These are phyloP conservation scores for Tylopilus balloui DNA, from an alignment of 768 basidiomycete genomes.

Conservation along the genomic window DNA sequence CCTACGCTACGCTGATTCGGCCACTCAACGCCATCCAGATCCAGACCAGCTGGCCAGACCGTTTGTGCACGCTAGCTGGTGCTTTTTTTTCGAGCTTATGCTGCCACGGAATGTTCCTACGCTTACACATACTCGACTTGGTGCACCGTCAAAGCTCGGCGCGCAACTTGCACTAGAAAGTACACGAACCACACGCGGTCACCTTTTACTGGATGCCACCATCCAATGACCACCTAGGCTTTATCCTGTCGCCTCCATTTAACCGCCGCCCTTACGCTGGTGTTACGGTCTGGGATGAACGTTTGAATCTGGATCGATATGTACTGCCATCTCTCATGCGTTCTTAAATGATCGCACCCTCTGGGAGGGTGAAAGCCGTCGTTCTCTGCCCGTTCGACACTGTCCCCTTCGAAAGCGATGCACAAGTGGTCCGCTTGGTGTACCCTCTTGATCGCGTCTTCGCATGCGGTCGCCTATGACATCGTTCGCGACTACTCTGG, in stretches of 20 bases:
- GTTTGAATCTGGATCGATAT: not conserved
- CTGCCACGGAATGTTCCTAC: not conserved
- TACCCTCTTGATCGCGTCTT: constrained; percentile 2
- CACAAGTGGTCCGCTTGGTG: not conserved
- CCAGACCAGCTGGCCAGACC: no score
- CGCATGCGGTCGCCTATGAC: constrained; percentile 25
- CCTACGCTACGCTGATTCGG: no score
- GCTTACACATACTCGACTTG: not conserved
- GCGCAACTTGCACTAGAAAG: not conserved
- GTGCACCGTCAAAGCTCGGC: not conserved
- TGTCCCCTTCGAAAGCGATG: constrained; percentile 8
- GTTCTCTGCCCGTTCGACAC: not conserved
- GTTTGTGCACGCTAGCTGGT: no score
- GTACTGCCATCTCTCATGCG: not conserved
- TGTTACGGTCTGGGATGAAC: not conserved
- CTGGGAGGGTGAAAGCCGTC: not conserved
- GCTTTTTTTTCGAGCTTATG: no score
- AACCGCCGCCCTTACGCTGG: not conserved
- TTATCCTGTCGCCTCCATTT: not conserved
- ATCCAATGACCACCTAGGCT: not conserved
- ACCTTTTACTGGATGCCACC: not conserved
- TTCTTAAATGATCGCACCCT: constrained; percentile 6
- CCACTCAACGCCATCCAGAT: no score
- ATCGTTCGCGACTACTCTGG: constrained; percentile 46
- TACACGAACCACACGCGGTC: not conserved